Percentiles rank a stretch among this genome's conserved stretches.
Conservation (phyloP, 306 rosid species). For the Malus sylvestris region DNA sequence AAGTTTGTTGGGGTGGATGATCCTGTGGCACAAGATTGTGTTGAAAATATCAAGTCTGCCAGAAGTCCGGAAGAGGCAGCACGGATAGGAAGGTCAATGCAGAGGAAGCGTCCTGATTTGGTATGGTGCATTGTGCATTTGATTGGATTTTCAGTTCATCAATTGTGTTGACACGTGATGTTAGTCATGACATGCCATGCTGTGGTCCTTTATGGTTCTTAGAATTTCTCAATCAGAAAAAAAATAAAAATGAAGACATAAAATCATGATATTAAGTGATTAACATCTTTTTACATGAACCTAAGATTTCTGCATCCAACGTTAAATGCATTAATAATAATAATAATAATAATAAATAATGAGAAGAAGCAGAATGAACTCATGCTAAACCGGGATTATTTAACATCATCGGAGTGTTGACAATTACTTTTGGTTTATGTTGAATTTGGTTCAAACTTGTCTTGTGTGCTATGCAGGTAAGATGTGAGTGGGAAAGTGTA, state of each 20-base stretch:
- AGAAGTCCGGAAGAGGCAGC: slow-evolving; percentile 94
- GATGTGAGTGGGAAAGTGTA: slow-evolving; percentile 71
- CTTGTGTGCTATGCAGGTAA: slow-evolving; percentile 42
- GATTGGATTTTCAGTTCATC: not conserved
- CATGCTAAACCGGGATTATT: not conserved
- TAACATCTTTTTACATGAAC: not conserved
- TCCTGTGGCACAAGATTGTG: slow-evolving; percentile 48
- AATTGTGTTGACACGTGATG: not conserved
- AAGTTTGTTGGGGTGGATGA: slow-evolving; percentile 68
- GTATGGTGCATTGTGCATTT: slow-evolving; percentile 27
- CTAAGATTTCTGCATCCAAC: not conserved
- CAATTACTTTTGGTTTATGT: not conserved
- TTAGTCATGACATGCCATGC: not conserved
- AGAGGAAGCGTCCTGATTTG: slow-evolving; percentile 62
- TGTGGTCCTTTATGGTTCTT: not conserved
- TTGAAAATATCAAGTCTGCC: slow-evolving; percentile 66
- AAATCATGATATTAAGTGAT: not conserved
- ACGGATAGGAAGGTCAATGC: slow-evolving; percentile 70
- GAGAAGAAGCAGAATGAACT: not conserved
- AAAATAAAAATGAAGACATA: not conserved
- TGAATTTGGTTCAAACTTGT: not conserved
- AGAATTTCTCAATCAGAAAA: not conserved
- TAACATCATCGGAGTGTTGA: not conserved
- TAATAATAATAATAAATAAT: too few relatives aligned
- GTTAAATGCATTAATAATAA: too few relatives aligned